These are phyloP conservation scores for Chloromonas sp. DNA, from an alignment of 163 green algal genomes.

Conservation along the genomic window DNA sequence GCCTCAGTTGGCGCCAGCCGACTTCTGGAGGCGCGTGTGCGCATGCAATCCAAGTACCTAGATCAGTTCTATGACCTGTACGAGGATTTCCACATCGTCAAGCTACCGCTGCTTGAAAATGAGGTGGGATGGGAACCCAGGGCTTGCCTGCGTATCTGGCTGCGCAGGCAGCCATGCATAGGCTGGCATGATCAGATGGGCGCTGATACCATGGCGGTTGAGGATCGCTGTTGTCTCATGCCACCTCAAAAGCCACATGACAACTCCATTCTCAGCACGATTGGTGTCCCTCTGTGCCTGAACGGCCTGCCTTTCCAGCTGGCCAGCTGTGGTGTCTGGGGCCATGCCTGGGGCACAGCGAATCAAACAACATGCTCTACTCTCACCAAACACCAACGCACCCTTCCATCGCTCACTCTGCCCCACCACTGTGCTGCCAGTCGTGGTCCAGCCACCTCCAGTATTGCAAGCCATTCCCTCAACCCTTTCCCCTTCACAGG, in stretches of 20 bases:
- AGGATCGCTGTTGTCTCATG: not conserved
- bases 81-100: slow-evolving; percentile 95
- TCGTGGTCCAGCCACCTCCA: too few relatives aligned
- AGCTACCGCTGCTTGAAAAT: slow-evolving; percentile 84
- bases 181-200: not conserved
- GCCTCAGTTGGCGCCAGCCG: slow-evolving; percentile 42
- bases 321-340: not conserved
- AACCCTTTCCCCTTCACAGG: slow-evolving; percentile 16
- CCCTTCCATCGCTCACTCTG: too few relatives aligned
- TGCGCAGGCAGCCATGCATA: not conserved
- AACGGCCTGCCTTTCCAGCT: not conserved
- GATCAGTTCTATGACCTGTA: slow-evolving; percentile 95
- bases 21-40: slow-evolving; percentile 77
- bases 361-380: too few relatives aligned
- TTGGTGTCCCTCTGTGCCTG: not conserved
- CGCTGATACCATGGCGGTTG: not conserved
- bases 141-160: not conserved
- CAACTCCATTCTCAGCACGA: not conserved
- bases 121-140: slow-evolving; percentile 54
- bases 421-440: too few relatives aligned
- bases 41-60: slow-evolving; percentile 91
- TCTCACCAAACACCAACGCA: too few relatives aligned
- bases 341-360: too few relatives aligned
- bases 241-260: not conserved
- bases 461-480: too few relatives aligned